Conservation (phyloP, 2,329 filamentous ascomycete species). For the Reticulascus tulasneorum region DNA sequence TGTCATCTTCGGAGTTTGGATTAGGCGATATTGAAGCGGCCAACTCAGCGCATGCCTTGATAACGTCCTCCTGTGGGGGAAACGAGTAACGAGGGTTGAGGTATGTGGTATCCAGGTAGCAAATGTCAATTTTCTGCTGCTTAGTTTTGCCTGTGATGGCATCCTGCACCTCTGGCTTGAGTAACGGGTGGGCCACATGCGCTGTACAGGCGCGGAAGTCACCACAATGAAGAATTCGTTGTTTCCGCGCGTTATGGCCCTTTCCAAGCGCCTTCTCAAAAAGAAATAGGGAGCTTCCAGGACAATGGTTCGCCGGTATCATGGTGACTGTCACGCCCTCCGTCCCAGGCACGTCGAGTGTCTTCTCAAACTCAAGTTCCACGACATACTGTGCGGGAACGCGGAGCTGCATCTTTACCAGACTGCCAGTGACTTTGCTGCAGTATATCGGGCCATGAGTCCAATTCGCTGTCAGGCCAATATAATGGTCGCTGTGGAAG, state of each 20-base stretch:
- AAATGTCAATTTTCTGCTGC: conserved; percentile 88
- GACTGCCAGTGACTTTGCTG: conserved; percentile 84
- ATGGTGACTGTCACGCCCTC: conserved; percentile 84
- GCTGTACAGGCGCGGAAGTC: conserved; percentile 89
- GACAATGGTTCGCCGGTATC: conserved; percentile 95
- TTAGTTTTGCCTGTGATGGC: conserved; percentile 63
- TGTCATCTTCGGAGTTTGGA: conserved; percentile 42
- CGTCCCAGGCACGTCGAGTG: conserved; percentile 74
- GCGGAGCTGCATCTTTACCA: conserved; percentile 79
- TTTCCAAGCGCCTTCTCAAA: conserved; percentile 75
- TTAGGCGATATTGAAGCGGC: conserved; percentile 74
- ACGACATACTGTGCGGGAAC: conserved; percentile 85
- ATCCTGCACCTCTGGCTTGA: conserved; percentile 72
- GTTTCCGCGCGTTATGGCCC: conserved; percentile 55
- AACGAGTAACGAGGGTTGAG: conserved; percentile 94
- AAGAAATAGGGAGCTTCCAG: conserved; percentile 87
- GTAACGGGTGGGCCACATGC: conserved; percentile 76
- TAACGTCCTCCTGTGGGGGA: conserved; percentile 82
- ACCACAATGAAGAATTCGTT: conserved; percentile 89
- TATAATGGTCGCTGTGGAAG: conserved; percentile 97
- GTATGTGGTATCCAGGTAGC: conserved; percentile 97
- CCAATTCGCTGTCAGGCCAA: conserved; percentile 86
- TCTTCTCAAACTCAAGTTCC: conserved; percentile 78
- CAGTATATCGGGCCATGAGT: conserved; percentile 94
- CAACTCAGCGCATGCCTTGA: conserved; percentile 80